Evolutionary conservation across 202 grass and related monocot species (phyloP), one percentile per base, ranked within the genome.

Genomic region (Elaeis oleifera): DNA sequence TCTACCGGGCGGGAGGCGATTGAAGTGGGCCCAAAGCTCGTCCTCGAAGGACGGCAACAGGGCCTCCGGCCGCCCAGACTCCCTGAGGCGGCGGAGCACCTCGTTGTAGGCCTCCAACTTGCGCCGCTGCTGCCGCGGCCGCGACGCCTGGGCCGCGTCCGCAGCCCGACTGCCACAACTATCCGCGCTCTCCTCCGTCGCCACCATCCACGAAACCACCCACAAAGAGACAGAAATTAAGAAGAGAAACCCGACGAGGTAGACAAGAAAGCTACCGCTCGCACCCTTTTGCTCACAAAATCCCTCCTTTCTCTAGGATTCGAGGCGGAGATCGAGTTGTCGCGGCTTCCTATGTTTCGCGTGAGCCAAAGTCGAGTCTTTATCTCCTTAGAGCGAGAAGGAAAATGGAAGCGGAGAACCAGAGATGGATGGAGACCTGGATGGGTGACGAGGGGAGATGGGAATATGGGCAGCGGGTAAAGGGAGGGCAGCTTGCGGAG

Each of bases 1-100:
- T 79, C 58, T 68, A 96, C 84, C 92, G 70, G 18, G 87, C 85
- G 18, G 92, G 50, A 96, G 92, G 49, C 92, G 88, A 80, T 97
- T 80, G 79, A 97, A 97, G 77, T 97, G 92, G 13, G 71, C 65
- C 88, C 87, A 97, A 60, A 97, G 85, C 51, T 68, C 77, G 49
- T 97, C 79, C 59, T 85, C 68, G 64, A 91, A 97, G 6, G 61
- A 64, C 29, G 79, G 57, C 53, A 71, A 76, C 65, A 79, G 71
- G 11, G 29, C 23, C 11, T 70, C 74, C 29, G 56, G 53, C 76
- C 59, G 29, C 44, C 16, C 56, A 5, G 60, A 52, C 48, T 50
- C 72, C 54, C 67, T 81, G 27, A 97, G 71, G 65, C 84, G 92
- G 20, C 67, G 60, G 51, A 97, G 79, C 53, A 89, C 87, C 64